Conservation (phyloP, 345 rosid genomes). For the Bruguiera parviflora region DNA sequence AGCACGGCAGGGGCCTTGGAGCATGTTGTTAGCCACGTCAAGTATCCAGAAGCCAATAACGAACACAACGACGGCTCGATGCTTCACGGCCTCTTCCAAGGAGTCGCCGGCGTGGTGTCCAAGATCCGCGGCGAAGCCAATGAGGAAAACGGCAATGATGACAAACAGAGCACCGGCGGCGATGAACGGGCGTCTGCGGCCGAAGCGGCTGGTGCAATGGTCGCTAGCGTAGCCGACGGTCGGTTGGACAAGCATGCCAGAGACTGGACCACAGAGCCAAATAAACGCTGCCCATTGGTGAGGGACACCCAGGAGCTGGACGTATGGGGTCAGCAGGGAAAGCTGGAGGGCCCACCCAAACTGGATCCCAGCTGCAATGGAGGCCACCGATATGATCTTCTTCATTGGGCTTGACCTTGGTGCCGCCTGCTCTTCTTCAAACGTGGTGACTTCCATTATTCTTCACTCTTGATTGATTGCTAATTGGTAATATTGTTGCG, state of each 20-base stretch:
- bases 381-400: constrained; percentile 57
- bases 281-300: constrained; percentile 88
- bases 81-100: constrained; percentile 30
- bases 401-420: constrained; percentile 12
- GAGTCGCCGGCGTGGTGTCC: constrained; percentile 64
- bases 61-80: constrained; percentile 63
- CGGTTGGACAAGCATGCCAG: constrained; percentile 89
- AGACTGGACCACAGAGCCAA: constrained; percentile 92
- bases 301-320: constrained; percentile 76
- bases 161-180: constrained; percentile 50
- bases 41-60: constrained; percentile 83
- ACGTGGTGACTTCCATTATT: neutral
- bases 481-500: too few relatives aligned
- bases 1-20: constrained; percentile 85
- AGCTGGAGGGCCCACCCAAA: constrained; percentile 97
- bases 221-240: constrained; percentile 81
- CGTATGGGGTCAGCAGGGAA: constrained; percentile 81
- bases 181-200: constrained; percentile 90
- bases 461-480: too few relatives aligned
- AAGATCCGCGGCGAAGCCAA: constrained; percentile 78
- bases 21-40: constrained; percentile 84
- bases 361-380: constrained; percentile 84
- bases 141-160: constrained; percentile 57
- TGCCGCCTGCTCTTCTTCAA: neutral
- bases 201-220: constrained; percentile 61